Base-by-base conservation (phyloP, 2,329 filamentous ascomycete species). In the Colletotrichum melonis region DNA sequence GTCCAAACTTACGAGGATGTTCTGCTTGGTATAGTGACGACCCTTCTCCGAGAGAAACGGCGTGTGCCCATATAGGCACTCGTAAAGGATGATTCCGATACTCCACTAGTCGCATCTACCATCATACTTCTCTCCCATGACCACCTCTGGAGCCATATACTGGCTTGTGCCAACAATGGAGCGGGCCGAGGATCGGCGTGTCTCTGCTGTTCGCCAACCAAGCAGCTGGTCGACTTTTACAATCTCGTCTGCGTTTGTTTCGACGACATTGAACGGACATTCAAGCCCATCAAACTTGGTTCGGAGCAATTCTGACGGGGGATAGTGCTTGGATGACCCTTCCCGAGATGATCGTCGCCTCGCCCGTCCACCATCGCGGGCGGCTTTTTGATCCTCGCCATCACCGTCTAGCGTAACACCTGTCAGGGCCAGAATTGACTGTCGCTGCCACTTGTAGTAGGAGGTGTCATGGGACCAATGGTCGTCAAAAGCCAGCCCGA, bases 61-160 rank as follows among this genome's bases (percentile, higher is more conserved):
- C 0, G 96, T 98, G 74, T 92, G 93, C 1, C 96, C 96, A 80
- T 97, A 98, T 1, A 98, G 86, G 78, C 96, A 98, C 88, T 98
- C 96, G 79, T 94, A 98, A 69, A 98, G 84, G 79, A 98, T 98
- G 79, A 98, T 92, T 66, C 95, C 96, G 77, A 98, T 90, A 83
- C 95, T 98, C 96, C 94, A 98, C 95, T 90, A 98, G 83, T 98
- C 96, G 83, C 96, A 98, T 79, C 96, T 89, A 35, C 94, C 96
- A 83, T 98, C 97, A 81, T 98, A 98, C 49, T 88, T 85, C 62
- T 95, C 89, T 32, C 95, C 94, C 76, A 89, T 87, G 71, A 98
- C 92, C 22, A 98, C 94, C 84, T 98, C 97, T 2, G 96, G 96
- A 0, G 97, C 96, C 97, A 98, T 98, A 85, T 98, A 98, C 80